These are phyloP conservation scores for Dysphania ambrosioides DNA, from an alignment of 148 eudicot species.

Conservation along the genomic window DNA sequence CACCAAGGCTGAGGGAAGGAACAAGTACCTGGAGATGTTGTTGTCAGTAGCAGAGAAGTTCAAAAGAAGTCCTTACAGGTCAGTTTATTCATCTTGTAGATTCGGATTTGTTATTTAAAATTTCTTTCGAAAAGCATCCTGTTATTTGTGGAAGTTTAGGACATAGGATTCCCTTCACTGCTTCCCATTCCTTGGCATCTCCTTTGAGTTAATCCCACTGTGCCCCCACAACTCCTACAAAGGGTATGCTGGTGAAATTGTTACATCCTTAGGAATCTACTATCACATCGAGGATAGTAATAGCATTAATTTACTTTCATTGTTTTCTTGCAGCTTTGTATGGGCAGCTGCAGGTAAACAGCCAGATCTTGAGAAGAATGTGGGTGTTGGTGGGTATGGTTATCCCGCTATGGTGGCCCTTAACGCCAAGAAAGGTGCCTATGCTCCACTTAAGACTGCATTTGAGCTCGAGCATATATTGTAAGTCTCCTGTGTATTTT, in stretches of 20 bases:
- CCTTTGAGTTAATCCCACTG: not conserved
- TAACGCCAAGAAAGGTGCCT: constrained; percentile 77
- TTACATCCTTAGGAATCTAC: not conserved
- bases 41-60: constrained; percentile 82
- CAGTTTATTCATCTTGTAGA: not conserved
- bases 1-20: constrained; percentile 91
- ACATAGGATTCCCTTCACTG: not conserved
- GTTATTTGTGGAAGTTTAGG: not conserved
- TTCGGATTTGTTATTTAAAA: not conserved
- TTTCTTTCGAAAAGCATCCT: not conserved
- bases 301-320: too few species aligned
- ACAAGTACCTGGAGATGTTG: constrained; percentile 74
- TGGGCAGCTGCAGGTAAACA: constrained; percentile 97
- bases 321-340: constrained; percentile 72
- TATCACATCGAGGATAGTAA: not conserved
- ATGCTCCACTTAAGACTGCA: constrained; percentile 84
- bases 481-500: constrained; percentile 40
- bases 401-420: constrained; percentile 97
- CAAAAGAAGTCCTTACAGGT: constrained; percentile 91
- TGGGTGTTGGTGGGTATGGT: constrained; percentile 96
- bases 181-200: not conserved
- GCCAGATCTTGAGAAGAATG: constrained; percentile 82
- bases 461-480: constrained; percentile 72
- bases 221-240: not conserved
- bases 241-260: not conserved